Conservation (phyloP, 75 land plant species). For the Selaginella tamariscina region DNA sequence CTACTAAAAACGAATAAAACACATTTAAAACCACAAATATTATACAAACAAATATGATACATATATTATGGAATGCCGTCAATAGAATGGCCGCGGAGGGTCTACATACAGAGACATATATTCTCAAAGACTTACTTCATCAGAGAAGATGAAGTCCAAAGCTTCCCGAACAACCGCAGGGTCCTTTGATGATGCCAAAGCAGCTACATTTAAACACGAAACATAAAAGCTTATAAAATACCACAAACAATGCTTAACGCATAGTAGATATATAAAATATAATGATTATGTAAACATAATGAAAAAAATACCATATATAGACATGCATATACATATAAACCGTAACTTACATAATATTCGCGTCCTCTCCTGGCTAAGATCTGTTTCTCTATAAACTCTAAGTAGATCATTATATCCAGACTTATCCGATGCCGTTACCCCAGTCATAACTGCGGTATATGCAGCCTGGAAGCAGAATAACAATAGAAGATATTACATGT, state of each 20-base stretch:
- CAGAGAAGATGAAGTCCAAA: not conserved
- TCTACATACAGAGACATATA: not conserved
- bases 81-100: not conserved
- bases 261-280: too few relatives aligned
- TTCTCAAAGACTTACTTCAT: constrained; percentile 1
- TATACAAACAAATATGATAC: too few relatives aligned
- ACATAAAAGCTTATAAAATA: not conserved
- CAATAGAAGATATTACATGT: not conserved
- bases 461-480: constrained; percentile 10
- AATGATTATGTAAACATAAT: not conserved
- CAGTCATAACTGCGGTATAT: not conserved
- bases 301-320: not conserved
- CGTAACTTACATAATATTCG: not conserved
- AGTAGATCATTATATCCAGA: not conserved
- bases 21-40: not conserved
- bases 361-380: constrained; percentile 10
- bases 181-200: not conserved
- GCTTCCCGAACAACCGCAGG: constrained; percentile 10
- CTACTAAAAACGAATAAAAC: not conserved
- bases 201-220: not conserved
- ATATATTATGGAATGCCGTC: too few relatives aligned
- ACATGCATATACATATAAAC: too few relatives aligned
- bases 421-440: not conserved
- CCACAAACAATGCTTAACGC: not conserved
- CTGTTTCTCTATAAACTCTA: constrained; percentile 1